These are phyloP conservation scores for Colletotrichum theobromicola DNA, from an alignment of 2,329 filamentous ascomycete species.

Conservation along the genomic window DNA sequence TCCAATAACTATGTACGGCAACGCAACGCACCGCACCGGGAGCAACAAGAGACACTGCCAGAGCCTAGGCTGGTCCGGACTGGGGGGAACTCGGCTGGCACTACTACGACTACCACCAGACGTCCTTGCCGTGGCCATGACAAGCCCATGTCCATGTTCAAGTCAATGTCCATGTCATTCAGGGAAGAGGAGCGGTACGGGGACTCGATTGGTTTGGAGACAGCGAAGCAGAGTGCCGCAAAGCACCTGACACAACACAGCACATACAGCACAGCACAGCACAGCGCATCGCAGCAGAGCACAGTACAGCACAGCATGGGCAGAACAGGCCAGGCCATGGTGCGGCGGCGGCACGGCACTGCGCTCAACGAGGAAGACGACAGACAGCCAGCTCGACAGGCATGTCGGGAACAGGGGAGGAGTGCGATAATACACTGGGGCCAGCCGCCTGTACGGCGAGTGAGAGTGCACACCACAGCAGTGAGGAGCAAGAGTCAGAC, in stretches of 20 bases:
- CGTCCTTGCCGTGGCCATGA: not conserved
- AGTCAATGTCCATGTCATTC: not conserved
- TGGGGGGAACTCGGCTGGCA: not conserved
- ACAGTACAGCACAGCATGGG: not conserved
- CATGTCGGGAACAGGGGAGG: not conserved
- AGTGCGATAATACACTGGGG: not conserved
- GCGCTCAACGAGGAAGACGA: conserved; percentile 4
- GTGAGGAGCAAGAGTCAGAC: not conserved
- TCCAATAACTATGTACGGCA: not conserved
- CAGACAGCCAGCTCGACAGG: not conserved
- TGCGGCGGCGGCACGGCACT: not conserved
- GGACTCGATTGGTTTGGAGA: not conserved
- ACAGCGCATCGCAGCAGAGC: not conserved
- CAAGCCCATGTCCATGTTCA: not conserved
- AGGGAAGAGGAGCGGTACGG: not conserved
- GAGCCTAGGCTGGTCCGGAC: not conserved
- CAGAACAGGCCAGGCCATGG: not conserved
- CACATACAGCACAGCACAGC: not conserved
- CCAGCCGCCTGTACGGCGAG: not conserved
- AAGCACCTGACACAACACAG: not conserved
- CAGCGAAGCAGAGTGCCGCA: conserved; percentile 7
- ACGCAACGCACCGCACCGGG: not conserved
- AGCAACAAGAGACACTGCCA: not conserved
- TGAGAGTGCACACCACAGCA: not conserved
- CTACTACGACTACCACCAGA: not conserved